These are phyloP conservation scores for Agapanthus africanus DNA, from an alignment of 106 monocot species.

Conservation along the genomic window DNA sequence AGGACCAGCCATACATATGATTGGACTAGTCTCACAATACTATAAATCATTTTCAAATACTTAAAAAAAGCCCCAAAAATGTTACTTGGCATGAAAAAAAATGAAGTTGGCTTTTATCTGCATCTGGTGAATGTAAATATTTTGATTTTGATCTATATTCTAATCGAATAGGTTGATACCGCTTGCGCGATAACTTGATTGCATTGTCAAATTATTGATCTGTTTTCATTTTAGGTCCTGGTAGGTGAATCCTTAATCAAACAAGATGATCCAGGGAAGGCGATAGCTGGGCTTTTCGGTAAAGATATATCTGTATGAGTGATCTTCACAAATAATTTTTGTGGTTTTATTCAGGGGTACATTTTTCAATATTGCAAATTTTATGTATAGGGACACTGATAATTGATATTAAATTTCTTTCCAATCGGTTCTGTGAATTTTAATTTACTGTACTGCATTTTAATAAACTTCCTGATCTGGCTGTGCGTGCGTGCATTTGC, in stretches of 20 bases:
- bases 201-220: not conserved
- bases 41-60: no score
- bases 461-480: no score
- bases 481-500: no score
- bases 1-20: no score
- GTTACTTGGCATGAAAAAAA: no score
- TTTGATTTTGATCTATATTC: not conserved
- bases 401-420: no score
- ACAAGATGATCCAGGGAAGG: conserved; percentile 16
- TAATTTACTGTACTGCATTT: no score
- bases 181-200: not conserved
- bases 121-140: not conserved
- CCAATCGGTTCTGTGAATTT: no score
- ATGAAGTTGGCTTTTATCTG: no score
- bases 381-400: no score
- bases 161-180: not conserved
- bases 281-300: conserved; percentile 14
- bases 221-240: conserved; percentile 8
- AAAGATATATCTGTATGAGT: conserved; percentile 16
- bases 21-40: no score
- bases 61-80: no score
- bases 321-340: not conserved
- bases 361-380: not conserved
- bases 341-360: not conserved
- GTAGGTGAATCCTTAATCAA: conserved; percentile 19